Base-by-base conservation (phyloP, 768 basidiomycete genomes). In the Psilocybe sp. region DNA sequence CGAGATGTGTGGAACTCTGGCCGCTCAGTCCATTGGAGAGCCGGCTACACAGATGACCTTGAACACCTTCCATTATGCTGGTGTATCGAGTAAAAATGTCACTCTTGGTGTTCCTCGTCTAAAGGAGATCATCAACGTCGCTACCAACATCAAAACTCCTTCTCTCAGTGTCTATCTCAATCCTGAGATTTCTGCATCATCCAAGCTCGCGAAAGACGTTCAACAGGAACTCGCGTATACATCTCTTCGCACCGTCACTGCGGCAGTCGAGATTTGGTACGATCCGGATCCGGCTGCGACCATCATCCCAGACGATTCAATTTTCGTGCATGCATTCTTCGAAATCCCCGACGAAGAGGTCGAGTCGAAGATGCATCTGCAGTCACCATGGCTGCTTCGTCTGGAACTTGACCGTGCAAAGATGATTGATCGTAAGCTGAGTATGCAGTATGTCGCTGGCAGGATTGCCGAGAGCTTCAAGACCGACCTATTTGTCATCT, bases 51-150 rank as follows among this genome's bases (percentile, higher is more conserved):
- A 99, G 72, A 98, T 99, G 97, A 98, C 97, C 5, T 70, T 99
- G 51, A 99, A 99, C 69, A 98, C 96, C 0, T 99, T 98, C 90
- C 97, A 99, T 71, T 98, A 98, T 66, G 97, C 97, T 53, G 97
- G 97, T 86, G 97, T 99, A 19, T 96, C 97, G n/a, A 93, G 90
- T 63, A 98, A 98, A 74, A 98, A 97, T 70, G 97, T 99, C 44
- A 99, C 97, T 0, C 91, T 98, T 51, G 97, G 97, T 85, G 97
- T 99, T 1, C 97, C 97, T 2, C 95, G 97, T 69, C 69, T 99
- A 56, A 98, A 98, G 74, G 97, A 98, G 70, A 98, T 98, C 59
- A 98, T 99, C 74, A 99, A 99, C 63, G 95, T 98, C 51, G 97
- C 97, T 0, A 90, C 88, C 15, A 95, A 98, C 65, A 97, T 98